A percentile compares a stretch with the other conserved stretches of the same genome.
Conservation (phyloP, 768 basidiomycete genomes). For the Infundibulicybe gibba region DNA sequence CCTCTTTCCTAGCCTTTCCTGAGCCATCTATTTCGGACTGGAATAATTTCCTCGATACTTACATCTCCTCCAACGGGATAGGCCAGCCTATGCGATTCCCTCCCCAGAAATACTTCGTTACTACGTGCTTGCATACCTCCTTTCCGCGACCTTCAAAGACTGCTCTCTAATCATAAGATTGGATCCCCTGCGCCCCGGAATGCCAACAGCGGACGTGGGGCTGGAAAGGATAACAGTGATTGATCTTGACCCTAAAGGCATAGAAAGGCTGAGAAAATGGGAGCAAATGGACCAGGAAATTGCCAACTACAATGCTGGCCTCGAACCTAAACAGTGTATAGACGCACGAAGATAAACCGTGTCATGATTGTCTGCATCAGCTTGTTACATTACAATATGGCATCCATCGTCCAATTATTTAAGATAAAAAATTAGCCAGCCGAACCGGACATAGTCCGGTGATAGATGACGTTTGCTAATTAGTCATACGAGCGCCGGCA, state of each 20-base stretch:
- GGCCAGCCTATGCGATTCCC: conserved; percentile 33
- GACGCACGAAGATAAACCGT: conserved; percentile 22
- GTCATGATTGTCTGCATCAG: too few species aligned
- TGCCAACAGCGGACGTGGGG: conserved; percentile 8
- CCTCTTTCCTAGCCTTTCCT: conserved; percentile 21
- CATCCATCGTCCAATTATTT: too few species aligned
- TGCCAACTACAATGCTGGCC: conserved; percentile 35
- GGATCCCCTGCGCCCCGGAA: conserved; percentile 21
- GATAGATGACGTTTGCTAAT: too few species aligned
- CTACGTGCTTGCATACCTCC: conserved; percentile 70
- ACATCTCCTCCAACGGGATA: conserved; percentile 30
- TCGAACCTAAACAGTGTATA: conserved; percentile 24
- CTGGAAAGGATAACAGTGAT: conserved; percentile 58
- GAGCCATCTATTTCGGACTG: conserved; percentile 68
- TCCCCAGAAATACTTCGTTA: conserved; percentile 48
- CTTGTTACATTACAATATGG: background rate
- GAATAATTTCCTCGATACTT: conserved; percentile 56
- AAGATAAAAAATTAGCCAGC: too few species aligned
- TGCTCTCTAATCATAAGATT: conserved; percentile 61
- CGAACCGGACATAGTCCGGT: too few species aligned
- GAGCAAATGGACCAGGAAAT: conserved; percentile 70
- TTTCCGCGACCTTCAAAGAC: conserved; percentile 96
- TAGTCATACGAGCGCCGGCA: too few species aligned
- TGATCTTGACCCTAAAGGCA: conserved; percentile 82
- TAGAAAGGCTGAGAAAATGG: conserved; percentile 67